phyloP scores from a whole-genome alignment of 345 rosid genomes.

The Kernera saxatilis region DNA sequence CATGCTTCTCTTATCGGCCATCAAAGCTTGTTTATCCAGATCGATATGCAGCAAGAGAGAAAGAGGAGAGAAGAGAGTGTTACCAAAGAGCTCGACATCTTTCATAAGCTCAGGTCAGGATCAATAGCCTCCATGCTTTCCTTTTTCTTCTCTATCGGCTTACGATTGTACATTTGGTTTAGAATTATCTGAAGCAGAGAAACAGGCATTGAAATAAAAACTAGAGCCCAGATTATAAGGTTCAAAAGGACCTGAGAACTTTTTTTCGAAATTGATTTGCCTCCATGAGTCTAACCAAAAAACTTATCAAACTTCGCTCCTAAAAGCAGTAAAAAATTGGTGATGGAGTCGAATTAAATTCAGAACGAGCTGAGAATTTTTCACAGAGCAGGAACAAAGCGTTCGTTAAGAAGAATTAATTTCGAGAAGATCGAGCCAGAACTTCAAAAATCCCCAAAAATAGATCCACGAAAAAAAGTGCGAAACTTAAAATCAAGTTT shows the following conservation, averaged over 20 bases:
- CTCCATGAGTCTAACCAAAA: slow-evolving; percentile 9
- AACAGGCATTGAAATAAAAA: slow-evolving; percentile 12
- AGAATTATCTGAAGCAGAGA: not conserved
- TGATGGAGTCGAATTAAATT: not conserved
- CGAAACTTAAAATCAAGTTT: not conserved
- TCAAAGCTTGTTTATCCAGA: not conserved
- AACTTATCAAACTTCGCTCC: not conserved
- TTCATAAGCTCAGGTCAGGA: slow-evolving; percentile 37
- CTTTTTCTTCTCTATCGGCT: slow-evolving; percentile 29
- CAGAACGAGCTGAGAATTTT: not conserved
- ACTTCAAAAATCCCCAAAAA: not conserved
- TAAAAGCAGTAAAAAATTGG: not conserved
- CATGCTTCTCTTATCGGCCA: not conserved
- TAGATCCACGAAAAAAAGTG: not conserved
- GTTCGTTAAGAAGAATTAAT: not conserved
- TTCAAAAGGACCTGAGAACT: not conserved
- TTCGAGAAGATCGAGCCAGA: not conserved
- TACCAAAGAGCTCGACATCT: slow-evolving; percentile 44
- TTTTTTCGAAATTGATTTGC: slow-evolving; percentile 1
- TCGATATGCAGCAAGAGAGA: too few species aligned
- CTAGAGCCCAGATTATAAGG: slow-evolving; percentile 7
- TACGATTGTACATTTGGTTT: slow-evolving; percentile 7
- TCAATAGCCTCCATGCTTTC: slow-evolving; percentile 23
- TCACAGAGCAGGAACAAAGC: not conserved
- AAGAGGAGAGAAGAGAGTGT: not conserved